Evolutionary conservation across 192 early-diverging fungal species (phyloP).

Genomic region (Mortierella antarctica): DNA sequence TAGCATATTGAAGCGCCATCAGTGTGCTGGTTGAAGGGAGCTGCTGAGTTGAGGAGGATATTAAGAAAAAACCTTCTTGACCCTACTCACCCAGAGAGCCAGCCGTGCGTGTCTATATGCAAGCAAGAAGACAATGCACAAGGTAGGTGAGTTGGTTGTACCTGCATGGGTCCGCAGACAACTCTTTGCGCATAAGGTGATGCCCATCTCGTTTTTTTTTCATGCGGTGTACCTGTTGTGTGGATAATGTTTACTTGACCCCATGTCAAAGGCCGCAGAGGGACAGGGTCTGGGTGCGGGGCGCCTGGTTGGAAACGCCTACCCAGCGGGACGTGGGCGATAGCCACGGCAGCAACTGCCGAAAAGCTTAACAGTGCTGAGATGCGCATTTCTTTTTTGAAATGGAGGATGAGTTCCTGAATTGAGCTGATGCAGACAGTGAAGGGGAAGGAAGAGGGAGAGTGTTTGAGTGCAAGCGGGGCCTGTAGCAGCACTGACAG

Average conservation of each 20-base stretch:
- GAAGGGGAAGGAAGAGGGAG: neutral
- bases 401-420: neutral
- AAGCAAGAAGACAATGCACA: too few relatives aligned
- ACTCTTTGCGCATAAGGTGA: too few relatives aligned
- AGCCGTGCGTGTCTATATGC: constrained; percentile 52
- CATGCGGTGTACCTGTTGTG: constrained; percentile 45
- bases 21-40: neutral
- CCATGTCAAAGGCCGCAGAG: constrained; percentile 52
- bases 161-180: too few relatives aligned
- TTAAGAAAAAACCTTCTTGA: neutral
- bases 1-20: neutral
- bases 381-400: neutral
- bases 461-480: too few relatives aligned
- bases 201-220: too few relatives aligned
- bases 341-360: constrained; percentile 15
- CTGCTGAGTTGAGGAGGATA: neutral
- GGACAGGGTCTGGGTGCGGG: constrained; percentile 5
- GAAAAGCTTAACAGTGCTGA: constrained; percentile 4
- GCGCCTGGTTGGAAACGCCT: constrained; percentile 45
- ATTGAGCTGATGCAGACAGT: too few relatives aligned
- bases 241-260: constrained; percentile 61
- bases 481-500: too few relatives aligned
- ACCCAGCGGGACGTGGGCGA: constrained; percentile 1
- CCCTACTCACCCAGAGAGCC: constrained; percentile 32
- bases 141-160: too few relatives aligned